Evolutionary conservation across 2,329 filamentous ascomycete species (phyloP), one percentile per base, ranked within the genome.

Genomic region (Xylariaceae sp.): DNA sequence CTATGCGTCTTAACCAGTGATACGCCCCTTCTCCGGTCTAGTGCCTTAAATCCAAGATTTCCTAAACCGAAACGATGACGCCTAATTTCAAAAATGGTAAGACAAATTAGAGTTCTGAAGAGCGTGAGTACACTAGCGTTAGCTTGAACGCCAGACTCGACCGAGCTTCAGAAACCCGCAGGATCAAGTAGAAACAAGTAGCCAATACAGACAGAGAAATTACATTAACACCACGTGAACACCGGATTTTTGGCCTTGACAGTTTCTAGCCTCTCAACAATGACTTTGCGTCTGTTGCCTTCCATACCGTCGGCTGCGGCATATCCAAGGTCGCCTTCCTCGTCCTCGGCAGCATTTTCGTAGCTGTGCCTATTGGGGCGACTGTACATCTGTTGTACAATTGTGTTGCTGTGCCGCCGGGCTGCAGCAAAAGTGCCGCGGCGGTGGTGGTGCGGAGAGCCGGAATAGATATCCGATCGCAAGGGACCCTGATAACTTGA

Each of bases 181-280:
- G n/a, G n/a, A n/a, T n/a, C n/a, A 42, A 42, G 32, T 10, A 16
- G 17, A 27, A 29, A 11, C 10, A 19, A 8, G 22, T 23, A 37
- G 17, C 5, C 23, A 48, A 5, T 5, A 36, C 7, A 6, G n/a
- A 41, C 23, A 41, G 19, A 21, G 41, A 17, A 35, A 16, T 11
- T 37, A 12, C 3, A 42, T 72, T 72, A 97, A 73, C 93, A 98
- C 88, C 93, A 98, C 36, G 88, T 95, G 68, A 98, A 98, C 23
- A 98, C 90, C 2, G 93, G 93, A 63, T 95, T 94, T 64, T 86
- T 86, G 63, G 84, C 88, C 76, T 97, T 97, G 51, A 98, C 93
- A 49, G 92, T 87, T 73, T 98, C 93, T 47, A 98, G 71, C 52
- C 93, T 77, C 74, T 98, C 93, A 38, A 98, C 91, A 73, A 98